phyloP scores from a whole-genome alignment of 345 rosid species.

The Anastatica hierochuntica region DNA sequence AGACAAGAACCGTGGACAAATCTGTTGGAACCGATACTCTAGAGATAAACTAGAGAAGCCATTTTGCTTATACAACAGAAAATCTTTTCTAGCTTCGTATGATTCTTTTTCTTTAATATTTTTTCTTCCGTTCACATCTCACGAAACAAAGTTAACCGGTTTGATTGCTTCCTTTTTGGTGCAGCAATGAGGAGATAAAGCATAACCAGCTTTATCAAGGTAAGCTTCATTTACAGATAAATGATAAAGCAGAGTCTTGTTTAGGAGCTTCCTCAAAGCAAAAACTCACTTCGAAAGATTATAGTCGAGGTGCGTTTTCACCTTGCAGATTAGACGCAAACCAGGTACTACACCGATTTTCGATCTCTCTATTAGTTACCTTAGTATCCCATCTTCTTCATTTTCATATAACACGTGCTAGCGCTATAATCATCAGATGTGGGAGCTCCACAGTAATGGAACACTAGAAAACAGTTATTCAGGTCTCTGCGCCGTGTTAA shows the following conservation, averaged over 20 bases:
- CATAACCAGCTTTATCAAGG: slow-evolving; percentile 31
- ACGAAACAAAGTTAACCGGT: not conserved
- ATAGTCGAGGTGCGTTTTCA: slow-evolving; percentile 47
- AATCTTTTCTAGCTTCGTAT: slow-evolving; percentile 43
- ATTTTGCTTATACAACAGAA: slow-evolving; percentile 60
- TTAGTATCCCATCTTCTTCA: not conserved
- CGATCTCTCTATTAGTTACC: not conserved
- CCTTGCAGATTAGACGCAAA: slow-evolving; percentile 61
- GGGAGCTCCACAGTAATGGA: slow-evolving; percentile 62
- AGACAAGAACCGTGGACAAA: slow-evolving; percentile 36
- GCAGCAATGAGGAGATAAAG: slow-evolving; percentile 45
- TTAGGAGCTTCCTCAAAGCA: slow-evolving; percentile 58
- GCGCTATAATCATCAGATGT: slow-evolving; percentile 56
- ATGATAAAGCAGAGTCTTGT: slow-evolving; percentile 48
- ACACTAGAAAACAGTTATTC: slow-evolving; percentile 61
- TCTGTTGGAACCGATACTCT: slow-evolving; percentile 57
- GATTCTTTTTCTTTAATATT: not conserved
- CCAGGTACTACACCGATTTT: slow-evolving; percentile 42
- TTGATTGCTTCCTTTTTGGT: slow-evolving; percentile 11
- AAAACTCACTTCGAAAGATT: slow-evolving; percentile 60
- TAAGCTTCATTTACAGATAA: slow-evolving; percentile 42
- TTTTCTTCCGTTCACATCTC: not conserved
- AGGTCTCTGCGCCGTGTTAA: slow-evolving; percentile 68
- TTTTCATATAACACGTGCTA: not conserved
- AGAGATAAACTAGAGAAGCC: slow-evolving; percentile 27